Evolutionary conservation across 164 flowering plant genomes (phyloP).

Genomic region (Litsea cubeba): DNA sequence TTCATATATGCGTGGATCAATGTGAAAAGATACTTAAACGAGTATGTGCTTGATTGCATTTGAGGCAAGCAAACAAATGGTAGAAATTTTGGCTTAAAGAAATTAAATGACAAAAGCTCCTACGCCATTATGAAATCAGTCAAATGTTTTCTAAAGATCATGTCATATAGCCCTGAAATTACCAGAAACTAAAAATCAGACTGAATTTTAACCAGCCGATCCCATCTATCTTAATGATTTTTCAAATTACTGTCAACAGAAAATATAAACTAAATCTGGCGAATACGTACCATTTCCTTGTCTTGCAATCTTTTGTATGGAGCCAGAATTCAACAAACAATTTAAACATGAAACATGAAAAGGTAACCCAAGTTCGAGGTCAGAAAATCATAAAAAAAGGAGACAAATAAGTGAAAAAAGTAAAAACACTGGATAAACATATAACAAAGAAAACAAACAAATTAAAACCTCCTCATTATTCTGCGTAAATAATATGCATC

Average conservation of each 20-base stretch:
- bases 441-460: neutral
- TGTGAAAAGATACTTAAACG: neutral
- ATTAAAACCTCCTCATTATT: constrained; percentile 65
- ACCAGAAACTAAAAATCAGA: neutral
- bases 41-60: neutral
- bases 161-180: neutral
- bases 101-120: neutral
- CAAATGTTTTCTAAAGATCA: neutral
- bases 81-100: neutral
- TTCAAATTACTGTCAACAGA: constrained; percentile 4
- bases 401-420: neutral
- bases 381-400: neutral
- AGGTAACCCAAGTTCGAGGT: constrained; percentile 17
- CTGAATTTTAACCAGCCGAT: neutral
- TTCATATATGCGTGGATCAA: too few relatives aligned
- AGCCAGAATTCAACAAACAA: constrained; percentile 16
- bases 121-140: neutral
- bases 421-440: neutral
- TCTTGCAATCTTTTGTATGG: constrained; percentile 55
- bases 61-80: neutral
- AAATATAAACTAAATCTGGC: constrained; percentile 6
- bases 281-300: constrained; percentile 71
- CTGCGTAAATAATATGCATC: constrained; percentile 87
- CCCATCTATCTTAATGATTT: constrained; percentile 3
- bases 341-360: constrained; percentile 19